Evolutionary conservation across 2,329 filamentous ascomycete species (phyloP), one percentile per base, ranked within the genome.

Genomic region (Aureobasidium sp.): DNA sequence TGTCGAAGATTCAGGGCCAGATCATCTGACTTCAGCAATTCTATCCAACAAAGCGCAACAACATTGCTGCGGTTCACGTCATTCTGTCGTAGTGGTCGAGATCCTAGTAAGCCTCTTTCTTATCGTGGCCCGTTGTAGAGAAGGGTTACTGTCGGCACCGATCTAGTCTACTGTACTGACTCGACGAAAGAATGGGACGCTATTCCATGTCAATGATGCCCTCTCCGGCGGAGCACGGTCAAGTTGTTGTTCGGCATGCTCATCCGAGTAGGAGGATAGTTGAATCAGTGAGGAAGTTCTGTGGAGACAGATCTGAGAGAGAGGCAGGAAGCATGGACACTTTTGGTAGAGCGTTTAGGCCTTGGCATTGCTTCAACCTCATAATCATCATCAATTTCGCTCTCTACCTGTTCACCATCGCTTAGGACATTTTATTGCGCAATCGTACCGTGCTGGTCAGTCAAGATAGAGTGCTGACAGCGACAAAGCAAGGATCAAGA

Each of bases 341-440:
- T 31, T 43, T 31, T 45, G 11, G 36, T 55, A n/a, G 27, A 51
- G 27, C 27, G 29, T 31, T 29, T 33, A 16, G 13, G 42, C 13
- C 55, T 59, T 59, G 55, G 55, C 55, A 20, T 38, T 18, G 42
- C 55, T 58, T 27, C 55, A 8, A 59, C 55, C 27, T 27, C 53
- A 42, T 55, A 10, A 33, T 59, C 11, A 47, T 25, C 31, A 23
- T 9, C 25, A 29, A 58, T 20, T 45, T 18, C 8, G 16, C 27
- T 58, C 43, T 43, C 25, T 31, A n/a, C n/a, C n/a, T n/a, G 18
- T 40, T 20, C 23, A 42, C 15, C 2, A 33, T 25, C 31, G 20
- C 50, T 53, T 23, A 20, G 3, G 3, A 3, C 31, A n/a, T 36
- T 36, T 18, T 2, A 6, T 36, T 25, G 50, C 23, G 31, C 50